Conservation (phyloP, 2,329 filamentous ascomycete genomes). For the Raffaelea arxii region DNA sequence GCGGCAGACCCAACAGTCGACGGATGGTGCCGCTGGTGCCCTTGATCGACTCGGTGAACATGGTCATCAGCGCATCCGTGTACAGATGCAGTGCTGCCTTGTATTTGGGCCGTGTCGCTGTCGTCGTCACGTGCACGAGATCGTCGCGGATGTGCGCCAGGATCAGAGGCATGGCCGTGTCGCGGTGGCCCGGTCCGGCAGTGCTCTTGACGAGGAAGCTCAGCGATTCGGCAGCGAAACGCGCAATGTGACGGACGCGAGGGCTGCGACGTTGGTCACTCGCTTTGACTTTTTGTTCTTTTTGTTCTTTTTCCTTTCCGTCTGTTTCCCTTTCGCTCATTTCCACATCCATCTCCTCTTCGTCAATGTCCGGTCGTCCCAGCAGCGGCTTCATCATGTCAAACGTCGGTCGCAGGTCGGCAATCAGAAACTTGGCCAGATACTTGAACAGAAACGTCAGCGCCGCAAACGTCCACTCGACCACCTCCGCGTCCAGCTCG, state of each 20-base stretch:
- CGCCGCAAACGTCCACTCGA: conserved; percentile 94
- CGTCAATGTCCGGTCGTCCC: conserved; percentile 47
- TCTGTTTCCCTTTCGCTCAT: neutral
- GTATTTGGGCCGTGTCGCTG: conserved; percentile 31
- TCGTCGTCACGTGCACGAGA: conserved; percentile 28
- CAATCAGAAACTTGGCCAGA: conserved; percentile 74
- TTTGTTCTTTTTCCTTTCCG: neutral
- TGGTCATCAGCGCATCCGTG: conserved; percentile 79
- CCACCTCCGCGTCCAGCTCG: conserved; percentile 73
- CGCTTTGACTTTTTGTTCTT: neutral
- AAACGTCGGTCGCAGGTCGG: conserved; percentile 76
- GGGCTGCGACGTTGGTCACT: too few relatives aligned
- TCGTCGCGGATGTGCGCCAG: conserved; percentile 64
- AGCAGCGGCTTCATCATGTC: conserved; percentile 75
- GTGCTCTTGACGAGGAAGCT: conserved; percentile 91
- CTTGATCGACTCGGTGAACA: conserved; percentile 77
- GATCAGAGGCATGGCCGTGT: conserved; percentile 61
- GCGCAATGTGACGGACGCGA: conserved; percentile 77
- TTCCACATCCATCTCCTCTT: neutral
- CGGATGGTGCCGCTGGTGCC: conserved; percentile 50
- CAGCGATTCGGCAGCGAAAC: conserved; percentile 89
- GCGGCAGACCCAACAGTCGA: conserved; percentile 45
- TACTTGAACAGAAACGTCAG: conserved; percentile 97
- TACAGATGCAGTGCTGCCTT: conserved; percentile 44
- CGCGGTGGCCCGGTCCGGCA: conserved; percentile 59